Conservation (phyloP, 352 stramenopile species). For the Globisporangium nodosum region DNA sequence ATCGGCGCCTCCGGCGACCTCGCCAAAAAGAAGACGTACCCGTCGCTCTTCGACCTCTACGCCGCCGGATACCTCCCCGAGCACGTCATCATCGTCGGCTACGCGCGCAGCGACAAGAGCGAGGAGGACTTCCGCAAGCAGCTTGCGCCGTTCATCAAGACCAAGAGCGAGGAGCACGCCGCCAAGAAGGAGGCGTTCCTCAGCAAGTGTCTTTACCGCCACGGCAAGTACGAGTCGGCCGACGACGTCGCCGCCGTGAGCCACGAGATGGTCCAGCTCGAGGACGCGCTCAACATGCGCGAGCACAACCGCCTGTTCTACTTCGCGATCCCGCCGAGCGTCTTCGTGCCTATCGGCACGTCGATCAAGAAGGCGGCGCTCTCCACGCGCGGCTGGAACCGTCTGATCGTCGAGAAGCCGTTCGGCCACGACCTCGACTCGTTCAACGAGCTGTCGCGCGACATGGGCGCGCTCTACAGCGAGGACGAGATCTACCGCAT, state of each 20-base stretch:
- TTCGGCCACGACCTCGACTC: constrained; percentile 95
- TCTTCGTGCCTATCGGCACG: constrained; percentile 92
- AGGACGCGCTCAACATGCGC: constrained; percentile 45
- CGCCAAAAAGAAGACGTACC: constrained; percentile 91
- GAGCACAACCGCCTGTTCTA: constrained; percentile 91
- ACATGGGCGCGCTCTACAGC: constrained; percentile 78
- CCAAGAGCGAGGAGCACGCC: constrained; percentile 37
- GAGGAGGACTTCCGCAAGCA: constrained; percentile 84
- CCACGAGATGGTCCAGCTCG: constrained; percentile 62
- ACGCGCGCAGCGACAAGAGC: constrained; percentile 72
- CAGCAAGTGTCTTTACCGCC: constrained; percentile 68
- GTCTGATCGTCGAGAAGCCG: constrained; percentile 98
- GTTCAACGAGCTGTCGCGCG: constrained; percentile 88
- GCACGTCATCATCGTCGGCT: constrained; percentile 83
- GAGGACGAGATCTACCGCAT: constrained; percentile 96
- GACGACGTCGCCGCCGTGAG: constrained; percentile 70
- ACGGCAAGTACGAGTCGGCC: constrained; percentile 80
- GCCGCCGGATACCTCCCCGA: constrained; percentile 69
- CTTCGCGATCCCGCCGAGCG: constrained; percentile 95
- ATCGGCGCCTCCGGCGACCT: constrained; percentile 85
- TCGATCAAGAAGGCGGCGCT: constrained; percentile 91
- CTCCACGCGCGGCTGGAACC: constrained; percentile 89
- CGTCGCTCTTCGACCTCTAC: constrained; percentile 88
- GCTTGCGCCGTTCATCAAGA: constrained; percentile 62
- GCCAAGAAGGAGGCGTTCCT: constrained; percentile 69